Percentiles rank a stretch among this genome's conserved stretches.
Evolutionary conservation across 352 stramenopile species (phyloP).

Genomic region (Phytophthora ramorum): DNA sequence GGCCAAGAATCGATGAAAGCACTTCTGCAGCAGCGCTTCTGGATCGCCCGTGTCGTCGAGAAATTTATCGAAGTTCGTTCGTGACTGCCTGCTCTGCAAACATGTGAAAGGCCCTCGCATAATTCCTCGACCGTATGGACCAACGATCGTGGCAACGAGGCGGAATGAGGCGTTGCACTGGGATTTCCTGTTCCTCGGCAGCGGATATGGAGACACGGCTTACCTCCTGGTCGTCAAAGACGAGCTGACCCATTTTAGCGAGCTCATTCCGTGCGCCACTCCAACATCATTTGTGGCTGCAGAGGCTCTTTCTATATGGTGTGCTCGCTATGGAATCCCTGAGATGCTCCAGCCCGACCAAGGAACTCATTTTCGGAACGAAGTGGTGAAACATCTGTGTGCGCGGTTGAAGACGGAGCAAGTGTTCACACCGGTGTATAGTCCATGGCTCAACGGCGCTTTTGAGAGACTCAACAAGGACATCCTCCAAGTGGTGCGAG

Average conservation of each 20-base stretch:
- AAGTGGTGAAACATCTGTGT: conserved; percentile 12
- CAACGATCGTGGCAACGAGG: not conserved
- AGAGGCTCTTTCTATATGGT: conserved; percentile 6
- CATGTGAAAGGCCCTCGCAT: conserved; percentile 14
- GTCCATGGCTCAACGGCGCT: conserved; percentile 19
- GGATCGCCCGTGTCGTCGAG: not conserved
- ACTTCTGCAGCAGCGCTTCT: conserved; percentile 1
- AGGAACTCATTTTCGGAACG: conserved; percentile 24
- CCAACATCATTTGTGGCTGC: conserved; percentile 9
- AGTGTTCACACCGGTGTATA: conserved; percentile 12
- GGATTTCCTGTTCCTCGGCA: conserved; percentile 18
- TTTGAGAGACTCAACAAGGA: conserved; percentile 30
- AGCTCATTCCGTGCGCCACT: conserved; percentile 17
- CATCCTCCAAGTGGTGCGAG: conserved; percentile 18
- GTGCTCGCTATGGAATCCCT: conserved; percentile 4
- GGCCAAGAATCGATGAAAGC: conserved; percentile 3
- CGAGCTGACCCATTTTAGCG: conserved; percentile 14
- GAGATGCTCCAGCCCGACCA: conserved; percentile 20
- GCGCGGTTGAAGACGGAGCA: conserved; percentile 7
- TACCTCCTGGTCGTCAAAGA: conserved; percentile 30
- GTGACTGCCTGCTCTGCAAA: conserved; percentile 17
- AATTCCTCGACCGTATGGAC: conserved; percentile 9
- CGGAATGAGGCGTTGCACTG: conserved; percentile 23
- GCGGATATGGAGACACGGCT: conserved; percentile 4
- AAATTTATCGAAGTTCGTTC: conserved; percentile 2